These are phyloP conservation scores for Sinapis alba DNA, from an alignment of 441 rosid genomes.

Conservation along the genomic window DNA sequence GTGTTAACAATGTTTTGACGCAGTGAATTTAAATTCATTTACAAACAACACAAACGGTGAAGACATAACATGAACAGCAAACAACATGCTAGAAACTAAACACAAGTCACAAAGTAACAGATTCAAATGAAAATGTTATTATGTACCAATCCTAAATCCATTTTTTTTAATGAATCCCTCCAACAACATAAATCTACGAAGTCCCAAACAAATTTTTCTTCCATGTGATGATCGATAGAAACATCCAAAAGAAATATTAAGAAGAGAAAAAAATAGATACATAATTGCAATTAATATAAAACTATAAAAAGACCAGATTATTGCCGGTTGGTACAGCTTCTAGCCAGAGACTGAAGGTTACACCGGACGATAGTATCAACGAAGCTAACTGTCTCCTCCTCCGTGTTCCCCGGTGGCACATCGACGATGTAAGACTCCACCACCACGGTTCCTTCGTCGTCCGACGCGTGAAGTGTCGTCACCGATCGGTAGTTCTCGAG, in stretches of 20 bases:
- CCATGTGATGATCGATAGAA: conserved; percentile 20
- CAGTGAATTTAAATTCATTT: conserved; percentile 10
- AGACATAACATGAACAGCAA: not conserved
- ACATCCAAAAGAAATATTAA: conserved; percentile 9
- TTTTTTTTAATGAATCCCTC: not conserved
- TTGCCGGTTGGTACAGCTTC: conserved; percentile 42
- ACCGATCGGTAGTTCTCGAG: conserved; percentile 68
- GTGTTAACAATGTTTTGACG: not conserved
- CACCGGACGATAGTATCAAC: conserved; percentile 71
- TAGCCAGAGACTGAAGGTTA: conserved; percentile 71
- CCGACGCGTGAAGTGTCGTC: conserved; percentile 59
- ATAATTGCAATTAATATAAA: conserved; percentile 14
- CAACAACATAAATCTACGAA: conserved; percentile 2
- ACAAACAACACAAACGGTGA: conserved; percentile 6
- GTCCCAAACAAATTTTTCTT: conserved; percentile 11
- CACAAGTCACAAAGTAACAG: not conserved
- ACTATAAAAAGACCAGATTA: not conserved
- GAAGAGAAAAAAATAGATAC: conserved; percentile 13
- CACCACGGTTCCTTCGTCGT: conserved; percentile 54
- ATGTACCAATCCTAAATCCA: conserved; percentile 15
- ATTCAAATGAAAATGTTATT: conserved; percentile 12
- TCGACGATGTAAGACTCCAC: conserved; percentile 79
- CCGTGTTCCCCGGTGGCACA: conserved; percentile 70
- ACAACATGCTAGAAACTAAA: not conserved
- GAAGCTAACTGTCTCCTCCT: conserved; percentile 68